These are phyloP conservation scores for Pseudocercospora fuligena DNA, from an alignment of 2,329 filamentous ascomycete genomes.

Conservation along the genomic window DNA sequence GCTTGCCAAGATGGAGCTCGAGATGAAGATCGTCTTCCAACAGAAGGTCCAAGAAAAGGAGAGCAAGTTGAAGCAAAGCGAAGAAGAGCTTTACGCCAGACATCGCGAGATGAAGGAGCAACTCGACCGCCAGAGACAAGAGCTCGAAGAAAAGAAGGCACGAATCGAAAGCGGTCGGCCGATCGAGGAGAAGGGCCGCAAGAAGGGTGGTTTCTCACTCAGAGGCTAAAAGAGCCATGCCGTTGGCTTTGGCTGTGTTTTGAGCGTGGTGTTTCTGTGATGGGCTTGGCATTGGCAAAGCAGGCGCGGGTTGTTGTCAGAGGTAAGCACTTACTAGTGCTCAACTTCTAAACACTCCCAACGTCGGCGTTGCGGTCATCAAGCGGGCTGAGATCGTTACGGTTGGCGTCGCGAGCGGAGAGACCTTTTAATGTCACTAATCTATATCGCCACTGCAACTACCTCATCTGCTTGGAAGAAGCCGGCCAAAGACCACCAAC, in stretches of 20 bases:
- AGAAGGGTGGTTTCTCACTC: conserved; percentile 94
- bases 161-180: conserved; percentile 94
- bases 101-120: conserved; percentile 99
- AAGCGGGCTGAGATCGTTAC: conserved; percentile 15
- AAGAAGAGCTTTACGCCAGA: conserved; percentile 96
- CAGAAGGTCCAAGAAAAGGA: conserved; percentile 99
- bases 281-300: conserved; percentile 19
- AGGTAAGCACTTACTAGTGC: not conserved
- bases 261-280: conserved; percentile 32
- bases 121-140: conserved; percentile 88
- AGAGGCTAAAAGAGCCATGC: conserved; percentile 53
- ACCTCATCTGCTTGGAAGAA: conserved; percentile 25
- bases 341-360: not conserved
- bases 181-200: conserved; percentile 96
- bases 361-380: conserved; percentile 13
- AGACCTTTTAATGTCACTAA: conserved; percentile 37
- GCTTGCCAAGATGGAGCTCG: conserved; percentile 99
- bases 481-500: conserved; percentile 11
- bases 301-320: conserved; percentile 14
- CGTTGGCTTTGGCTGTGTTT: conserved; percentile 18
- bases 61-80: conserved; percentile 98
- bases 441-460: conserved; percentile 36
- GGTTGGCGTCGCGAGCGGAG: conserved; percentile 26
- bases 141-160: conserved; percentile 98
- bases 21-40: conserved; percentile 99